Evolutionary conservation across 192 early-diverging fungal species (phyloP).

Genomic region (Glomus cerebriforme): DNA sequence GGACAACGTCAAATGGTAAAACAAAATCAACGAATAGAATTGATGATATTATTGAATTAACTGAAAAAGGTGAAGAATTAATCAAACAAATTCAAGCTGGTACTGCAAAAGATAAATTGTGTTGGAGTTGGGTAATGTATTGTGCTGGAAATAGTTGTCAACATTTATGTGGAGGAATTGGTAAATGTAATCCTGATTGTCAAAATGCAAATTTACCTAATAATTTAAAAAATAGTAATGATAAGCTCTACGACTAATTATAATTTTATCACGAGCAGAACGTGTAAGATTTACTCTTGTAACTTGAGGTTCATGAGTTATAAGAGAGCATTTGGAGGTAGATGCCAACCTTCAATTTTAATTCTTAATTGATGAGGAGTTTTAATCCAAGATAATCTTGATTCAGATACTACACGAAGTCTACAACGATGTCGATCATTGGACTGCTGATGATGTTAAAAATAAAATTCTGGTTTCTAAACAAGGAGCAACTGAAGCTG

Average conservation of each 20-base stretch:
- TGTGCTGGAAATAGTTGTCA: slow-evolving; percentile 19
- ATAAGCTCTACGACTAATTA: slow-evolving; percentile 16
- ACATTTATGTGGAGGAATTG: slow-evolving; percentile 27
- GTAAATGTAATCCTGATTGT: slow-evolving; percentile 20
- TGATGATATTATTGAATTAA: slow-evolving; percentile 22
- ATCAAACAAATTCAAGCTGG: slow-evolving; percentile 10
- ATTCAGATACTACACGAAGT: slow-evolving; percentile 8
- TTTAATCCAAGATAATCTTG: slow-evolving; percentile 10
- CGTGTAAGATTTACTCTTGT: slow-evolving; percentile 8
- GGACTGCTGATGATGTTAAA: slow-evolving; percentile 15
- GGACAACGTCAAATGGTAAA: slow-evolving; percentile 17
- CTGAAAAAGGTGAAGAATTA: slow-evolving; percentile 3
- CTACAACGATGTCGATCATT: slow-evolving; percentile 22
- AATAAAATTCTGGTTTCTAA: slow-evolving; percentile 16
- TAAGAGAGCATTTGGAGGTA: background rate
- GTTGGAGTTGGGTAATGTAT: slow-evolving; percentile 25
- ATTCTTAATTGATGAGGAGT: slow-evolving; percentile 11
- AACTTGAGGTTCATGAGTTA: slow-evolving; percentile 3
- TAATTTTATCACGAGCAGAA: slow-evolving; percentile 19
- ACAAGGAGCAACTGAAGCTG: slow-evolving; percentile 10
- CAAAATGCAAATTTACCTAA: slow-evolving; percentile 13
- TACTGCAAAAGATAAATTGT: slow-evolving; percentile 12
- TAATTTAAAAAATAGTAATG: slow-evolving; percentile 26
- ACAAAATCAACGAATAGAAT: slow-evolving; percentile 25
- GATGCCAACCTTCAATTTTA: slow-evolving; percentile 17